phyloP scores from a whole-genome alignment of 176 grass and related monocot genomes.

The Carex cristatella region DNA sequence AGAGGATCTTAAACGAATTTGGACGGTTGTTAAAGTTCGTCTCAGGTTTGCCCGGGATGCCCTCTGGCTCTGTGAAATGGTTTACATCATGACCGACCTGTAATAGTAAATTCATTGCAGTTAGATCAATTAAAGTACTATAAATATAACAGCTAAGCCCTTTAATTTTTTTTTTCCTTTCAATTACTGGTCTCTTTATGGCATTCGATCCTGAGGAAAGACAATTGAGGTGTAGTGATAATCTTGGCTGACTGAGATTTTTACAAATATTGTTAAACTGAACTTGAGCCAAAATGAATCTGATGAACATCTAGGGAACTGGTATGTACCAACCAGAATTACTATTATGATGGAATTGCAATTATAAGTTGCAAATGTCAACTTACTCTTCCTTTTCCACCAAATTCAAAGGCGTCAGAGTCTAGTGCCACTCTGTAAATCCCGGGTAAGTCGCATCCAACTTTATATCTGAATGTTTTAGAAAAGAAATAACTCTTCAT shows the following conservation, averaged over 20 bases:
- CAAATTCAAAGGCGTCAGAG: conserved; percentile 79
- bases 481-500: neutral
- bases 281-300: neutral
- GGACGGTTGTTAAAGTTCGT: conserved; percentile 97
- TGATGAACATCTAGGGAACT: neutral
- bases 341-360: neutral
- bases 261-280: neutral
- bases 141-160: neutral
- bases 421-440: conserved; percentile 74
- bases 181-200: neutral
- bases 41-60: conserved; percentile 74
- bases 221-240: neutral
- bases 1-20: conserved; percentile 92
- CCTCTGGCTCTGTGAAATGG: conserved; percentile 90
- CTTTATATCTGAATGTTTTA: conserved; percentile 64
- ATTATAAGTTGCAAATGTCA: neutral
- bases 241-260: neutral
- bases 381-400: conserved; percentile 91
- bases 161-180: neutral
- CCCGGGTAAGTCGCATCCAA: conserved; percentile 85
- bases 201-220: neutral
- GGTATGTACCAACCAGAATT: neutral
- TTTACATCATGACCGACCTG: conserved; percentile 73
- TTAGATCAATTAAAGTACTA: neutral
- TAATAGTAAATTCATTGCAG: neutral